phyloP scores from a whole-genome alignment of 495 filamentous ascomycete species.

The Aspergillus olivimuriae region DNA sequence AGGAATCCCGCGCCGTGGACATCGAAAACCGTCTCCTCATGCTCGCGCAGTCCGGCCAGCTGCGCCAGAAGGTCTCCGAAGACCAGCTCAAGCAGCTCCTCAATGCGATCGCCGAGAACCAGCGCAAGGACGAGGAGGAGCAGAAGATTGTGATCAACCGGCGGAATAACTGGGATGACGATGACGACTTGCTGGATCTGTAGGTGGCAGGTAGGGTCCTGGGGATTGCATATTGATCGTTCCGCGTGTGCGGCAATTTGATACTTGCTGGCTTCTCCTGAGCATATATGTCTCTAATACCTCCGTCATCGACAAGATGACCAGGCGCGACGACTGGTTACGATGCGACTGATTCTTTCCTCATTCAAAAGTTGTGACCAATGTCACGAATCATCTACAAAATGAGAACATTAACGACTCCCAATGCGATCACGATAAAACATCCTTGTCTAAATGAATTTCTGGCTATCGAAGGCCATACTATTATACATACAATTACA shows the following conservation, averaged over 20 bases:
- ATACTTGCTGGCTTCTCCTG: conserved; percentile 6
- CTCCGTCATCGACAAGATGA: background rate
- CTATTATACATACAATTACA: background rate
- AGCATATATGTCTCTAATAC: background rate
- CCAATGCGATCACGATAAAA: background rate
- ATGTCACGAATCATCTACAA: too few relatives aligned
- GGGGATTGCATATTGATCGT: too few relatives aligned
- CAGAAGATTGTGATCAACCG: conserved; percentile 80
- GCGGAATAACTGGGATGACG: conserved; percentile 83
- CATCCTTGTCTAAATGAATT: too few relatives aligned
- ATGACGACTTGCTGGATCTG: conserved; percentile 72
- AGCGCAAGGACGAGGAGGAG: conserved; percentile 51
- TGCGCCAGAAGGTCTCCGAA: conserved; percentile 83
- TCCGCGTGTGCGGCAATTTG: too few relatives aligned
- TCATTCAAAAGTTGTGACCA: background rate
- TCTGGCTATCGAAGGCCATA: too few relatives aligned
- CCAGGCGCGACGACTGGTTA: conserved; percentile 2
- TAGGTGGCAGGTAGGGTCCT: too few relatives aligned
- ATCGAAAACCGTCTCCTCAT: conserved; percentile 90
- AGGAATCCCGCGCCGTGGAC: conserved; percentile 82
- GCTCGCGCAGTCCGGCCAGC: conserved; percentile 80
- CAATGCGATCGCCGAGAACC: conserved; percentile 70
- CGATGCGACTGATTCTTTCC: background rate
- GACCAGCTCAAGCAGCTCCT: conserved; percentile 88
- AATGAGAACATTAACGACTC: too few relatives aligned